phyloP scores from a whole-genome alignment of 176 grass and related monocot species.

The Oryza meridionalis region DNA sequence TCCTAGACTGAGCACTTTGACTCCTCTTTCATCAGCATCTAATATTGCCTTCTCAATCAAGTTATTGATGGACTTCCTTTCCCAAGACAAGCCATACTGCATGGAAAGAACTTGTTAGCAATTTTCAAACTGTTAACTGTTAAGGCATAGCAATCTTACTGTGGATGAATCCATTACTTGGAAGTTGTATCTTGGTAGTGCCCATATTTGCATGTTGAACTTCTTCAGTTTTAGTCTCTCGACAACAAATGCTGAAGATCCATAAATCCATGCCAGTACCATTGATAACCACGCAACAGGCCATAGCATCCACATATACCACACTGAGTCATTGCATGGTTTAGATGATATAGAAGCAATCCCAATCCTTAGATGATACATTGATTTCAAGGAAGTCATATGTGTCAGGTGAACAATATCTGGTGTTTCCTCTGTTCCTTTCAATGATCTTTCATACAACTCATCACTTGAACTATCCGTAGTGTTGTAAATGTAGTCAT shows the following conservation, averaged over 20 bases:
- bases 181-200: constrained; percentile 88
- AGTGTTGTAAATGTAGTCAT: constrained; percentile 86
- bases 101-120: constrained; percentile 39
- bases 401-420: constrained; percentile 83
- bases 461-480: constrained; percentile 74
- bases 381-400: constrained; percentile 68
- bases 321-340: constrained; percentile 58
- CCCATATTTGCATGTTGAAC: constrained; percentile 84
- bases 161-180: constrained; percentile 47
- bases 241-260: constrained; percentile 69
- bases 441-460: constrained; percentile 68
- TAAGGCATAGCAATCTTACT: not conserved
- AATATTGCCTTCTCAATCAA: constrained; percentile 88
- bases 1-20: constrained; percentile 82
- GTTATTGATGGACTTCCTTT: constrained; percentile 76
- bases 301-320: constrained; percentile 65
- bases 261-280: constrained; percentile 66
- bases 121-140: constrained; percentile 3
- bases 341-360: constrained; percentile 81
- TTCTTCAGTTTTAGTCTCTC: constrained; percentile 72
- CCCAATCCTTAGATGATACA: constrained; percentile 74
- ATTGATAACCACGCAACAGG: constrained; percentile 64
- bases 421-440: constrained; percentile 67
- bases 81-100: constrained; percentile 68
- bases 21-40: constrained; percentile 69